Conservation (phyloP, 306 rosid genomes). For the Lathyrus tuberosus region DNA sequence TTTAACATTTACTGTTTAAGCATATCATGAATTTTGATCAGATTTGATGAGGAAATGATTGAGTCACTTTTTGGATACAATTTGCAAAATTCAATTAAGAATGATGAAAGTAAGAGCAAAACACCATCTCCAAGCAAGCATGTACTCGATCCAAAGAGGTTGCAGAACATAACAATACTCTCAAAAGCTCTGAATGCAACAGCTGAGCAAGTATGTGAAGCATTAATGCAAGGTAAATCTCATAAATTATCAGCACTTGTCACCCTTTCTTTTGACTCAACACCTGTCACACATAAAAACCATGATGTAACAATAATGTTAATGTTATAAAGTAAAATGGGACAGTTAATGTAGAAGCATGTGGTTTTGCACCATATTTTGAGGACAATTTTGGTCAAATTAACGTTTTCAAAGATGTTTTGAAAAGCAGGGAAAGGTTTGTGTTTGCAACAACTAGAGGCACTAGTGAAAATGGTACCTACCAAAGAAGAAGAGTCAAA, state of each 20-base stretch:
- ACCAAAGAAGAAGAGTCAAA: constrained; percentile 85
- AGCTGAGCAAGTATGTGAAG: constrained; percentile 73
- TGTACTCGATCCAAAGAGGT: constrained; percentile 92
- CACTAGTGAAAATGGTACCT: constrained; percentile 86
- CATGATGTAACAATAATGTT: neutral
- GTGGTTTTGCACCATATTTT: constrained; percentile 35
- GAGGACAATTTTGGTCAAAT: constrained; percentile 16
- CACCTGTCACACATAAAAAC: constrained; percentile 25
- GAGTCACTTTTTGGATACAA: constrained; percentile 97
- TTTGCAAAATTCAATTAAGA: constrained; percentile 68
- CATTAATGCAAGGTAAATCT: constrained; percentile 76
- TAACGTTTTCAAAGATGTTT: constrained; percentile 29
- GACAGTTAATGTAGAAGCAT: too few relatives aligned
- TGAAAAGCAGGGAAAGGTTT: constrained; percentile 73
- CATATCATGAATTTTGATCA: constrained; percentile 46
- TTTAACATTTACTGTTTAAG: neutral
- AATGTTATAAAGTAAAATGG: too few relatives aligned
- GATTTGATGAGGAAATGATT: constrained; percentile 98
- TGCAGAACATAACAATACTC: constrained; percentile 94
- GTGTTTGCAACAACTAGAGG: constrained; percentile 81
- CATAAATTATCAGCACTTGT: neutral
- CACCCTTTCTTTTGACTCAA: neutral
- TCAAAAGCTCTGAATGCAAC: constrained; percentile 84
- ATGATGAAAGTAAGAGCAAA: constrained; percentile 80
- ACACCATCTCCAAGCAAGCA: constrained; percentile 93